phyloP scores from a whole-genome alignment of 2,329 filamentous ascomycete species.

The Chaetomium sp. region DNA sequence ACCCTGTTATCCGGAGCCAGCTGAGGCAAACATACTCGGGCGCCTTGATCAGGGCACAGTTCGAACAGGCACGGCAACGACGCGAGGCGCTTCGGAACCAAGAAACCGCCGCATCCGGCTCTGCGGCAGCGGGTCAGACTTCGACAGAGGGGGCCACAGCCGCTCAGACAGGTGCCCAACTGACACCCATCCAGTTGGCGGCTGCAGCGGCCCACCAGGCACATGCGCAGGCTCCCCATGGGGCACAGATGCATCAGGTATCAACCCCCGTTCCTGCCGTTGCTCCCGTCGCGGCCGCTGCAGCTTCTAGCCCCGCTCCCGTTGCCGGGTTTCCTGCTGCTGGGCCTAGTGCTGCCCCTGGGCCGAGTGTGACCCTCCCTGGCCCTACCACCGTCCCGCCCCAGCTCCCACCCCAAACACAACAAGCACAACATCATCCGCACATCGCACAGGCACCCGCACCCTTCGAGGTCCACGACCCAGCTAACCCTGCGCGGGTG shows the following conservation, averaged over 20 bases:
- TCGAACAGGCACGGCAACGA: constrained; percentile 44
- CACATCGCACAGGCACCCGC: constrained; percentile 27
- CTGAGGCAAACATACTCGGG: constrained; percentile 53
- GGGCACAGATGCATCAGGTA: constrained; percentile 35
- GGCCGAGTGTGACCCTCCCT: background rate
- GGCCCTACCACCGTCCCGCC: constrained; percentile 1
- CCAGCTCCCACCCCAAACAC: constrained; percentile 15
- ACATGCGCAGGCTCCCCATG: constrained; percentile 28
- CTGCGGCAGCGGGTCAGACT: constrained; percentile 1
- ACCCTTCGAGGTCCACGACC: constrained; percentile 46
- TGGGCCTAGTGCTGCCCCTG: background rate
- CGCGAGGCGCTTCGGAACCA: constrained; percentile 36
- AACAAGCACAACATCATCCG: constrained; percentile 29
- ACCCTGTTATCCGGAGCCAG: constrained; percentile 51
- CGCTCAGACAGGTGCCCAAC: constrained; percentile 1
- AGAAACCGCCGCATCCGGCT: constrained; percentile 19
- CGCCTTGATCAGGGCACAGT: constrained; percentile 50
- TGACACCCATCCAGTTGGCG: constrained; percentile 25
- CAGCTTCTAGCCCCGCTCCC: background rate
- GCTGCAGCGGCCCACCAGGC: constrained; percentile 33
- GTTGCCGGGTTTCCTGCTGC: constrained; percentile 1
- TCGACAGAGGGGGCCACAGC: background rate
- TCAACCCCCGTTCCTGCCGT: constrained; percentile 21
- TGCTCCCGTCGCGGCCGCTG: constrained; percentile 3
- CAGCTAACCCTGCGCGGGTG: constrained; percentile 61